phyloP scores from a whole-genome alignment of 305 asterid genomes.

The Fraxinus ornus region DNA sequence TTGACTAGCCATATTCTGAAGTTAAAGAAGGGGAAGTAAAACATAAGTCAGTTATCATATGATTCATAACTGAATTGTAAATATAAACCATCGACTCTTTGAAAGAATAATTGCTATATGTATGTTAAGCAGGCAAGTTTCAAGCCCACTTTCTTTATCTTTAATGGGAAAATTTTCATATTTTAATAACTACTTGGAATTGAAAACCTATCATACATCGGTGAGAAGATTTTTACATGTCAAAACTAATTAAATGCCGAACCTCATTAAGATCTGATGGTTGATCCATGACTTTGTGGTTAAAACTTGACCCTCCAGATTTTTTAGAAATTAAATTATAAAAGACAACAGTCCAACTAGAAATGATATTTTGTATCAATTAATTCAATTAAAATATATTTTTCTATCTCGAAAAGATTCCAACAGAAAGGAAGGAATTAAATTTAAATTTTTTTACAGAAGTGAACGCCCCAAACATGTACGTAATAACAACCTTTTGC shows the following conservation, averaged over 20 bases:
- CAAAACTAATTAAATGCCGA: constrained; percentile 1
- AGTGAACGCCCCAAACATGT: neutral
- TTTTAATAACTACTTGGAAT: neutral
- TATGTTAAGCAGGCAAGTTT: neutral
- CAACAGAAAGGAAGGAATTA: neutral
- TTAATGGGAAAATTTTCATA: neutral
- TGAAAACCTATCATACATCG: neutral
- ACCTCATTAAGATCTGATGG: neutral
- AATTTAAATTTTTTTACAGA: neutral
- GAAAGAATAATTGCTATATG: neutral
- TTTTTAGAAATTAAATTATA: neutral
- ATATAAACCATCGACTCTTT: neutral
- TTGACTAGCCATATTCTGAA: constrained; percentile 92
- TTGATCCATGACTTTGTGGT: constrained; percentile 8
- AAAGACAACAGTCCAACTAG: neutral
- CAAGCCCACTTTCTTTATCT: neutral
- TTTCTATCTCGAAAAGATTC: neutral
- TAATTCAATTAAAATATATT: neutral
- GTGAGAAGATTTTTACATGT: neutral
- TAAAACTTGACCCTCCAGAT: neutral
- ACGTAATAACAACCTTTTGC: neutral
- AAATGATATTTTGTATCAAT: neutral
- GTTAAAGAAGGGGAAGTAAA: constrained; percentile 18
- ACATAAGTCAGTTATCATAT: constrained; percentile 8
- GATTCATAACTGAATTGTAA: neutral